Evolutionary conservation across 352 stramenopile species (phyloP), one percentile per base, ranked within the genome.

Genomic region (Pythium scleroteichum): DNA sequence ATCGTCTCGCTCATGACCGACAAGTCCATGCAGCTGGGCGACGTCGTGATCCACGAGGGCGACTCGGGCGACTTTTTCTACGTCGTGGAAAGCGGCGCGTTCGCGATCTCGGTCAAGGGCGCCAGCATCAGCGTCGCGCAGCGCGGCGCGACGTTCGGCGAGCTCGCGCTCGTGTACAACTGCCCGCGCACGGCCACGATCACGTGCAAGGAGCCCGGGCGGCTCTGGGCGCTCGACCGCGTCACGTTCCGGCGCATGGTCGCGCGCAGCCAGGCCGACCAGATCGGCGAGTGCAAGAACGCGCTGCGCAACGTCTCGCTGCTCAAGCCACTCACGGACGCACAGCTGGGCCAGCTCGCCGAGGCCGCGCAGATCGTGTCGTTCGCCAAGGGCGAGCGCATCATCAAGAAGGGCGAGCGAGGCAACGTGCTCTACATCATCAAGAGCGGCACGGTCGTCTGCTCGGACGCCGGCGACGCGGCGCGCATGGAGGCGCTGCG

Each of bases 121-220:
- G 29, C 26, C 12, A 78, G 91, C 19, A 71, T 91, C 23, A 82
- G 80, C 46, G 79, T 75, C 45, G 85, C 98, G 58, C 61, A 59
- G 23, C 79, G 76, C 26, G 84, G 86, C 0, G 75, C 87, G 23
- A 82, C 89, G 2, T 99, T 99, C 69, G 97, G 97, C 32, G 97
- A 99, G 76, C 78, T 99, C 23, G 95, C 95, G 13, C 69, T 99
- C 52, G 86, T 99, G 64, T 99, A 99, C 84, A 98, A 98, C 69
- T 97, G 88, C 57, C 96, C 96, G 17, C 92, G 96, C 24, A 92
- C 95, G 6, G 96, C 95, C 2, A 98, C 95, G 32, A 98, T 97
- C 68, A 97, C 80, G 82, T 45, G 91, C 89, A n/a, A 87, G 76
- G 9, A 92, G 64, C 71, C 82, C 8, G 70, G 88, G 12, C 85